These are phyloP conservation scores for Globisporangium ultimum DNA, from an alignment of 352 stramenopile species.

Conservation along the genomic window DNA sequence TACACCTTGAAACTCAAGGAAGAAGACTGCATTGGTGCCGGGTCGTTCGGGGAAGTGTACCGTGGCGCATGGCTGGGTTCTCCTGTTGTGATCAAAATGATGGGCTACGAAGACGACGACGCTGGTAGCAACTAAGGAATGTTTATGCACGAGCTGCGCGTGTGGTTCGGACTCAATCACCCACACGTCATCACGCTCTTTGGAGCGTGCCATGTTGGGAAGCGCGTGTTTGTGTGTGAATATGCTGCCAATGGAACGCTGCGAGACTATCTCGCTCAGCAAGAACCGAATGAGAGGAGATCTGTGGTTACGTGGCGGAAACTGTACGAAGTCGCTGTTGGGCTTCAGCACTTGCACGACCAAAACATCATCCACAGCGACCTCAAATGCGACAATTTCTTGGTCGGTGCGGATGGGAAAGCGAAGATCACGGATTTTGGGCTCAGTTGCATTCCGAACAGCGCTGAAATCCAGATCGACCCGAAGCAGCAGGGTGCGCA, in stretches of 20 bases:
- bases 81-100: constrained; percentile 12
- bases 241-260: constrained; percentile 24
- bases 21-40: constrained; percentile 3
- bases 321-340: constrained; percentile 11
- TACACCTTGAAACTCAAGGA: constrained; percentile 9
- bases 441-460: constrained; percentile 7
- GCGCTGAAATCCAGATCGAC: constrained; percentile 6
- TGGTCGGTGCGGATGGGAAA: constrained; percentile 5
- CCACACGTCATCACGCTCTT: constrained; percentile 40
- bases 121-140: not conserved
- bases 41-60: constrained; percentile 9
- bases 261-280: constrained; percentile 16
- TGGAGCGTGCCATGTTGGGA: constrained; percentile 32
- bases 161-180: constrained; percentile 33
- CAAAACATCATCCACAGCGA: constrained; percentile 11
- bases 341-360: constrained; percentile 12
- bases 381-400: constrained; percentile 15
- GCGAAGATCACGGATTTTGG: constrained; percentile 15
- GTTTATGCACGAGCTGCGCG: constrained; percentile 27
- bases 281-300: not conserved
- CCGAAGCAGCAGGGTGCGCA: constrained; percentile 1
- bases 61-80: constrained; percentile 6
- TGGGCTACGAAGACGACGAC: constrained; percentile 8
- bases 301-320: not conserved
- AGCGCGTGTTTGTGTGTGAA: constrained; percentile 36